These are phyloP conservation scores for Euclidium syriacum DNA, from an alignment of 345 rosid genomes.

Conservation along the genomic window DNA sequence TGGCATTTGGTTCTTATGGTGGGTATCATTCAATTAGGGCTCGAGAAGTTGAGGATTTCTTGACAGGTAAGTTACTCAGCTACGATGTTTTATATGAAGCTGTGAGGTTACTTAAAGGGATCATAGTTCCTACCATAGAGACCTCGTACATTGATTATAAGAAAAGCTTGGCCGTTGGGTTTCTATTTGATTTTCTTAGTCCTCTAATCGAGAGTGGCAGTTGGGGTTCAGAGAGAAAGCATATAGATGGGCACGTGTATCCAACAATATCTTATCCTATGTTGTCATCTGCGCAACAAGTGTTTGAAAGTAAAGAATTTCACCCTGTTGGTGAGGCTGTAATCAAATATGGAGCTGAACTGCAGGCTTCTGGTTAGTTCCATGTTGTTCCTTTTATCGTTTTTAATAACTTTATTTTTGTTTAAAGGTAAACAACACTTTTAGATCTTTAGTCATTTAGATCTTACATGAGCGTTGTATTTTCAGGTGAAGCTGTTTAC, in stretches of 20 bases:
- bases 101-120: slow-evolving; percentile 35
- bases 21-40: slow-evolving; percentile 56
- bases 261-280: slow-evolving; percentile 28
- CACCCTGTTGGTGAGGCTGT: slow-evolving; percentile 58
- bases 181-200: slow-evolving; percentile 50
- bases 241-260: slow-evolving; percentile 28
- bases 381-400: no score
- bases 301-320: slow-evolving; percentile 38
- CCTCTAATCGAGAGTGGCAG: slow-evolving; percentile 19
- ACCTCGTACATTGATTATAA: slow-evolving; percentile 40
- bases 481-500: no score
- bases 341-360: slow-evolving; percentile 45
- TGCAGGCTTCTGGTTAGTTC: slow-evolving; percentile 77
- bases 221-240: slow-evolving; percentile 34
- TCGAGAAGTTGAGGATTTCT: slow-evolving; percentile 44
- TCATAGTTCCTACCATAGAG: slow-evolving; percentile 46
- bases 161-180: slow-evolving; percentile 60
- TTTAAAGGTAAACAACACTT: background rate
- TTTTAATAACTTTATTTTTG: background rate
- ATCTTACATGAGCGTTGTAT: slow-evolving; percentile 9
- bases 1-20: slow-evolving; percentile 70
- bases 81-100: slow-evolving; percentile 40
- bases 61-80: slow-evolving; percentile 44
- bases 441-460: background rate
- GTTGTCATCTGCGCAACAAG: slow-evolving; percentile 48